Evolutionary conservation across 176 grass and related monocot species (phyloP), one percentile per base, ranked within the genome.

Genomic region (Triticum timopheevii): DNA sequence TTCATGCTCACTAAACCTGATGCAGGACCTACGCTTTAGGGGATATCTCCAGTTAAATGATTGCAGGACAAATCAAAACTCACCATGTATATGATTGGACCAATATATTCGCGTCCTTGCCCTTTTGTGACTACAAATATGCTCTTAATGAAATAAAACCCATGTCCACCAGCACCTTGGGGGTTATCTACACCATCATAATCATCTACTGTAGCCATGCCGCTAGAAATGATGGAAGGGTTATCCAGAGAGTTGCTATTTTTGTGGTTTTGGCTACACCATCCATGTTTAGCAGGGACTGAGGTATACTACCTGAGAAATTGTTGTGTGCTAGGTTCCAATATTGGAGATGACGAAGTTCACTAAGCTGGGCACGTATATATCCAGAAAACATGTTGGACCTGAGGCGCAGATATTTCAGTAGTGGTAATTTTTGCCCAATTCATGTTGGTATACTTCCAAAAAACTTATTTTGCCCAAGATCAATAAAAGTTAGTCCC

Each of bases 311-410:
- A 7, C 23, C 81, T 61, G 35, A 49, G 4, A 15, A 49, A 5
- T 49, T 49, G 4, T 49, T 49, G 45, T 49, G 45, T 15, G 45
- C 45, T 67, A 80, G 28, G 66, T 80, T 15, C 17, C 74, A 47
- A 62, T 28, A 79, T 25, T 42, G 71, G 5, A 91, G 81, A 45
- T 59, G 28, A 15, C 24, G 7, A 42, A 90, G 79, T 54, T 4
- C 61, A 44, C 63, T 71, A 64, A 90, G 36, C 15, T 86, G n/a
- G 5, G 47, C n/a, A 65, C 56, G 76, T 83, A 91, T 84, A 22
- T 66, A 25, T 10, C 89, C 84, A 38, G 36, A 52, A 12, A 91
- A 80, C 24, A 61, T 78, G 65, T 86, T 90, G 19, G 71, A 86
- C 38, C 71, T 56, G 7, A 90, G 52, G 7, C 5, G 4, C 4